Conservation (phyloP, 768 basidiomycete genomes). For the Suillus subluteus region DNA sequence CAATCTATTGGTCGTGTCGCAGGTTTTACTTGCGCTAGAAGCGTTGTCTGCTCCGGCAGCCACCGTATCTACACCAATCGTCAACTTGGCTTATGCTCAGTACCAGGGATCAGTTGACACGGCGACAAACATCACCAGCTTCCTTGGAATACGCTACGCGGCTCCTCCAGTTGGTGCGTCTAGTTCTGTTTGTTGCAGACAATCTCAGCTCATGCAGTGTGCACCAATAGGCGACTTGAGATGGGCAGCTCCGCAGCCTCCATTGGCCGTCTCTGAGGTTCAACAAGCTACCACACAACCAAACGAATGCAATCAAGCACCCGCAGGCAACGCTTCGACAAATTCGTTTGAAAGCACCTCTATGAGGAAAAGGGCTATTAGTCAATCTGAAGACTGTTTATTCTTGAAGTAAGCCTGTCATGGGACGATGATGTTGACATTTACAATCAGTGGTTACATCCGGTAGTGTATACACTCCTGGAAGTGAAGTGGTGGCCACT, state of each 20-base stretch:
- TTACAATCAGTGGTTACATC: constrained; percentile 17
- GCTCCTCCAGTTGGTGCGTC: too few species aligned
- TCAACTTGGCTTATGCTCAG: constrained; percentile 31
- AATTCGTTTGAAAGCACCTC: not conserved
- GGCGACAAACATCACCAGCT: too few species aligned
- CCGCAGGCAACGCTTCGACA: too few species aligned
- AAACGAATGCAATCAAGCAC: too few species aligned
- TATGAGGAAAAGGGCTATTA: constrained; percentile 18
- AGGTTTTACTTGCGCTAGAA: constrained; percentile 13
- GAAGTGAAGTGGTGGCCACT: constrained; percentile 1
- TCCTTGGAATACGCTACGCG: too few species aligned
- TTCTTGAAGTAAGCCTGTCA: constrained; percentile 31
- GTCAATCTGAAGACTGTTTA: constrained; percentile 33
- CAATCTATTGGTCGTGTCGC: constrained; percentile 7
- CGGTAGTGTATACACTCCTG: constrained; percentile 30
- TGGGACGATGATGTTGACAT: not conserved
- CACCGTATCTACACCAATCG: constrained; percentile 12
- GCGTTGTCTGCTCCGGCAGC: constrained; percentile 7
- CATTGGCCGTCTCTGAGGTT: too few species aligned
- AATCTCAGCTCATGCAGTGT: too few species aligned
- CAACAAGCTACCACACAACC: too few species aligned
- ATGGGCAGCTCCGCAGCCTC: too few species aligned
- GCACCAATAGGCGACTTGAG: too few species aligned
- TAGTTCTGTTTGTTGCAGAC: too few species aligned
- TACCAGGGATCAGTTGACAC: constrained; percentile 32